Evolutionary conservation across 257 asterid species (phyloP), one percentile per base, ranked within the genome.

Genomic region (Ligustrum vulgare): DNA sequence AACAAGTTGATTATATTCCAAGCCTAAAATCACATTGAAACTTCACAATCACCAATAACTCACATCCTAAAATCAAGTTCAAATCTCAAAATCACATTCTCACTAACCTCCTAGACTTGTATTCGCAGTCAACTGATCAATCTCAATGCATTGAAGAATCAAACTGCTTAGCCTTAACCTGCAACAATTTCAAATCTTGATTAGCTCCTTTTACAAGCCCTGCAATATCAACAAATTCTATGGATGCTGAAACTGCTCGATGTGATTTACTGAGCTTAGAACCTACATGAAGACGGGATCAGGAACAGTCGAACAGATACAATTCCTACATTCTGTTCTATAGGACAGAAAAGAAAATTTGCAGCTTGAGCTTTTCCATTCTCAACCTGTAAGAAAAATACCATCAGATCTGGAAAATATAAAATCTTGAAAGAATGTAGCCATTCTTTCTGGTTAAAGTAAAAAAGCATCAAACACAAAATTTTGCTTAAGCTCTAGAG

Each of bases 321-420:
- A 72, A 88, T 91, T 74, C 98, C 98, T 1, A 94, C 96, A 82
- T 94, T 94, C 7, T 97, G 99, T 77, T 92, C 99, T 64, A 94
- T 94, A 12, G 99, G 92, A 79, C 99, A 94, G 78, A 94, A 94
- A 1, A 97, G 98, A 76, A 89, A 92, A 87, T 94, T 94, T 58
- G 98, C 99, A 74, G 99, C 99, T 83, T 94, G 99, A 80, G 98
- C 99, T 77, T 92, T 94, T 65, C 98, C 99, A 84, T 92, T 94
- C 81, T 94, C 99, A 79, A 94, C 99, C 99, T 94, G 86, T 63
- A 73, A 64, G 62, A 82, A 22, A 72, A 78, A 80, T 63, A 60
- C 51, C 13, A 39, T 16, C 67, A 70, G 69, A 67, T 63, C 23
- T 69, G 47, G 47, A 28, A 51, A 74, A 58, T 28, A 18, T 28